Base-by-base conservation (phyloP, 768 basidiomycete genomes). In the Cyathus striatus region DNA sequence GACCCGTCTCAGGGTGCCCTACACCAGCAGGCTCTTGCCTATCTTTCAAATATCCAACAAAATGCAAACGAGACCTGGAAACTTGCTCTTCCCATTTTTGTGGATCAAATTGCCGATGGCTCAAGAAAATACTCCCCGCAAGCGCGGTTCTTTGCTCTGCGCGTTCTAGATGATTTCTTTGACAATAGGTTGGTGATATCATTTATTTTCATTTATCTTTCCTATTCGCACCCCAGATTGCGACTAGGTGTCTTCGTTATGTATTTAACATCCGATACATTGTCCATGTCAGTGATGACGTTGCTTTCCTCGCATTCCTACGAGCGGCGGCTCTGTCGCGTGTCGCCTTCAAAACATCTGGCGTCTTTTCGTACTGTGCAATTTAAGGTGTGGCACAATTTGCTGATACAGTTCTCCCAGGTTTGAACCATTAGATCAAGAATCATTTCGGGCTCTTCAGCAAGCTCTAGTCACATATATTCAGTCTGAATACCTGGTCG, bases 1-100 rank as follows among this genome's bases (percentile, higher is more conserved):
- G 85, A 92, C 69, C 86, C 84, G 42, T 67, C 72, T 12, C 86
- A 83, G 61, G 70, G 68, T 43, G 60, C 75, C 21, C 65, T 95
- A 24, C 89, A 93, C 64, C 85, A 83, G 45, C 85, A 94, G 61
- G 94, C 94, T 24, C 71, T 96, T 52, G 80, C 84, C 43, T 97
- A 87, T 61, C 71, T 97, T 23, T 74, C 79, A 22, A 78, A 73
- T 43, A 72, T 96, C 48, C 86, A 89, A 54, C 79, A 82, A 60
- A 87, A 87, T 60, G 73, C 84, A 12, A 70, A 73, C 47, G 76
- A 77, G 49, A 79, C 81, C 16, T 97, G 94, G 92, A 75, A 83
- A 58, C 73, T 92, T 34, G 86, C 86, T 22, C 72, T 92, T 47
- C 69, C 78, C 24, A 70, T 90, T 35, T 92, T 90, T 57, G 75